Conservation (phyloP, 192 early-diverging fungal species). For the Coemansia sp. region DNA sequence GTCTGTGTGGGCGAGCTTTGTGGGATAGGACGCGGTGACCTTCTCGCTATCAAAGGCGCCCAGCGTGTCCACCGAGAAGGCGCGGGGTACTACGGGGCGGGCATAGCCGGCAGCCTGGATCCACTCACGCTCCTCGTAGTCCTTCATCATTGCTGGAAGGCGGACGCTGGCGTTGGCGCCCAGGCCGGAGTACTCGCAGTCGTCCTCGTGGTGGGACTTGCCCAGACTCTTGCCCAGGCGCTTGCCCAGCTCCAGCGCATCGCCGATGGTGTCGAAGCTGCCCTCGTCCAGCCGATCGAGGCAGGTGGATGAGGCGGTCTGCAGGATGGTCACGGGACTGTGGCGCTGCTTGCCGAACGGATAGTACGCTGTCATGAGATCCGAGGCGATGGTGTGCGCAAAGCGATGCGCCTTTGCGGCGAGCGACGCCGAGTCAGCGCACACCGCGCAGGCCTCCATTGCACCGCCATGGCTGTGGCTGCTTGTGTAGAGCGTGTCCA, state of each 20-base stretch:
- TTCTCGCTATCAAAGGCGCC: constrained; percentile 10
- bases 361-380: constrained; percentile 34
- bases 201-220: constrained; percentile 1
- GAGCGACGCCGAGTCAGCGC: background rate
- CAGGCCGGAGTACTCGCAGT: constrained; percentile 31
- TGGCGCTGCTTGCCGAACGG: constrained; percentile 25
- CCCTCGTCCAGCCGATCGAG: constrained; percentile 49
- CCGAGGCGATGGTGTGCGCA: constrained; percentile 18
- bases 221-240: constrained; percentile 33
- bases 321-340: constrained; percentile 43
- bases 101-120: constrained; percentile 8
- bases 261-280: constrained; percentile 11
- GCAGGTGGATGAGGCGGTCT: constrained; percentile 48
- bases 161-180: constrained; percentile 17
- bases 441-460: background rate
- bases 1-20: background rate
- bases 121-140: constrained; percentile 41
- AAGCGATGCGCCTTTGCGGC: constrained; percentile 8
- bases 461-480: background rate
- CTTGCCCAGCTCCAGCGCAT: constrained; percentile 22
- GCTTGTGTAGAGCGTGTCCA: constrained; percentile 42
- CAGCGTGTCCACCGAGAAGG: constrained; percentile 25
- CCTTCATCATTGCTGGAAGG: constrained; percentile 40
- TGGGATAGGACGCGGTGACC: background rate
- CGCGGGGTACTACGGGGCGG: constrained; percentile 13